Conservation (phyloP, 2,329 filamentous ascomycete species). For the Alternaria consortialis region DNA sequence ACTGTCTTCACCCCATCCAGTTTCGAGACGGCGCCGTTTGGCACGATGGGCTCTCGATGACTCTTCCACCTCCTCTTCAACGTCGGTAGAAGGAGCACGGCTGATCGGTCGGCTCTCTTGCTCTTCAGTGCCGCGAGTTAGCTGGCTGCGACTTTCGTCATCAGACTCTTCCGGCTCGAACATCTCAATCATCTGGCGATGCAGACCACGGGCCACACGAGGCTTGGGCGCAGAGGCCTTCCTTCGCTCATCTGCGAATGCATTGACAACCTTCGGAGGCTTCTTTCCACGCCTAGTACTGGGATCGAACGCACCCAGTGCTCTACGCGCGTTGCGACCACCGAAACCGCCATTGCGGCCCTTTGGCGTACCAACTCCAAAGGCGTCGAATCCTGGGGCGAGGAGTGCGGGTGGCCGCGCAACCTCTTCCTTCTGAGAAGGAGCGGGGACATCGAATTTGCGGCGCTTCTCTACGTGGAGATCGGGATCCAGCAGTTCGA, state of each 20-base stretch:
- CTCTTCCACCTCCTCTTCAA: constrained; percentile 62
- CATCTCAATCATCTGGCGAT: constrained; percentile 78
- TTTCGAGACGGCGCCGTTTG: constrained; percentile 57
- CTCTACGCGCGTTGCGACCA: constrained; percentile 50
- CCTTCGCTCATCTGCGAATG: constrained; percentile 66
- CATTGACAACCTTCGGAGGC: constrained; percentile 53
- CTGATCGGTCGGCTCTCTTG: constrained; percentile 83
- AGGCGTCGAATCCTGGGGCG: constrained; percentile 65
- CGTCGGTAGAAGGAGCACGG: constrained; percentile 65
- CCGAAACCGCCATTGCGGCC: constrained; percentile 54
- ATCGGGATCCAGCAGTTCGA: constrained; percentile 81
- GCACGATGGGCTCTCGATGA: constrained; percentile 55
- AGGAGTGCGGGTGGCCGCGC: constrained; percentile 65
- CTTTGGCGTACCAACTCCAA: constrained; percentile 70
- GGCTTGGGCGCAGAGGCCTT: constrained; percentile 62
- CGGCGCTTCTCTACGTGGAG: constrained; percentile 82
- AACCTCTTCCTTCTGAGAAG: constrained; percentile 65
- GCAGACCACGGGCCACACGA: constrained; percentile 76
- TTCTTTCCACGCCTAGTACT: constrained; percentile 54
- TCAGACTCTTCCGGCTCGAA: constrained; percentile 86
- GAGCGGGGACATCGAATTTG: constrained; percentile 78
- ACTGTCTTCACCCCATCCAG: constrained; percentile 58
- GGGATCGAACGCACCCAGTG: constrained; percentile 56
- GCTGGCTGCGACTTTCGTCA: constrained; percentile 73
- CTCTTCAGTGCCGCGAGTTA: constrained; percentile 82